These are phyloP conservation scores for Cichorium intybus DNA, from an alignment of 140 eudicot genomes.

Conservation along the genomic window DNA sequence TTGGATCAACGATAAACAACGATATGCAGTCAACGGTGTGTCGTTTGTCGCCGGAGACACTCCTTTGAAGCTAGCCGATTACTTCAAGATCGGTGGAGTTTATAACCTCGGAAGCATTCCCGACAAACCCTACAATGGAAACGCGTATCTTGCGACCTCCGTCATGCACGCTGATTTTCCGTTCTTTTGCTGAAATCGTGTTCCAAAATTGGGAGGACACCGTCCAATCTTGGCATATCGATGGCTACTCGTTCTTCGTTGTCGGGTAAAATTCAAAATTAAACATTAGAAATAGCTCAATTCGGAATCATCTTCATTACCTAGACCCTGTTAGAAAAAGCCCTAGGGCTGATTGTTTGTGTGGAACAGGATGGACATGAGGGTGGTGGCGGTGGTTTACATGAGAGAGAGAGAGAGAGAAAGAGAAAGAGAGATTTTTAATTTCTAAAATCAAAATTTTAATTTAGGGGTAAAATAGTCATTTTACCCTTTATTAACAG, in stretches of 20 bases:
- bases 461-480: no score
- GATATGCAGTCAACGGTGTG: slow-evolving; percentile 94
- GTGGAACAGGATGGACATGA: slow-evolving; percentile 77
- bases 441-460: no score
- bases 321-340: no score
- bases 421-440: no score
- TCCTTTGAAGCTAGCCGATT: slow-evolving; percentile 84
- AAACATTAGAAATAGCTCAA: no score
- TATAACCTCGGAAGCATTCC: slow-evolving; percentile 76
- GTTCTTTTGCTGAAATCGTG: slow-evolving; percentile 83
- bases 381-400: no score
- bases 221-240: slow-evolving; percentile 90
- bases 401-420: no score
- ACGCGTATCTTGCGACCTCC: slow-evolving; percentile 67
- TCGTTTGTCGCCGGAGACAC: slow-evolving; percentile 72
- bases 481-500: no score
- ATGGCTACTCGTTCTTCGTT: slow-evolving; percentile 94
- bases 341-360: neutral
- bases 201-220: slow-evolving; percentile 90
- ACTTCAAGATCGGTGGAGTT: slow-evolving; percentile 86
- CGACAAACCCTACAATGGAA: slow-evolving; percentile 47
- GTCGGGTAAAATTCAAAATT: slow-evolving; percentile 59
- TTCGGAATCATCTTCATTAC: neutral
- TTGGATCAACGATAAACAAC: slow-evolving; percentile 68
- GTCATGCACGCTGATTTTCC: slow-evolving; percentile 81